Conservation (phyloP, 306 rosid genomes). For the Quercus parvula region DNA sequence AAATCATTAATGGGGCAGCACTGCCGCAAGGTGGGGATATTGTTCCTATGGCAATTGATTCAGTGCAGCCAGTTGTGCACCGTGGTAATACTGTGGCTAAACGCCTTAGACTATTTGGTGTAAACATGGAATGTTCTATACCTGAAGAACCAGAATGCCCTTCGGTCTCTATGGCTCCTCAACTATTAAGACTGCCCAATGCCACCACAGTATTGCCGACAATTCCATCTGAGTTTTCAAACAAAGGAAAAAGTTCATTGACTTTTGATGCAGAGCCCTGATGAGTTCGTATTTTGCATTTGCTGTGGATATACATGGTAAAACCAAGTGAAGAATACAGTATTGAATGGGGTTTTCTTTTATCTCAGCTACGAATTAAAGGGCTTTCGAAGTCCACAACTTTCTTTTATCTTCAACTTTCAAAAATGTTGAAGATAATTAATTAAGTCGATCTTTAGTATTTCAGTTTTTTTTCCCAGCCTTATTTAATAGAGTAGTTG, state of each 20-base stretch:
- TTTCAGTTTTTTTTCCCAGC: no score
- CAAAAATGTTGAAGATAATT: no score
- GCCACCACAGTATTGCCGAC: conserved; percentile 32
- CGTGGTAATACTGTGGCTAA: conserved; percentile 11
- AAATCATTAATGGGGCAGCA: background rate
- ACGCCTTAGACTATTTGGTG: conserved; percentile 73
- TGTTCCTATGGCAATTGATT: conserved; percentile 44
- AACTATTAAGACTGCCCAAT: conserved; percentile 37
- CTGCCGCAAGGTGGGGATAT: conserved; percentile 21
- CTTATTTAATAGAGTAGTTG: background rate
- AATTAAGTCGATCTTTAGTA: no score
- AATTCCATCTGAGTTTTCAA: conserved; percentile 38
- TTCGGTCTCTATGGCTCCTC: conserved; percentile 27
- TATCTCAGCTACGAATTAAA: conserved; percentile 20
- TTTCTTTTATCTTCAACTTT: background rate
- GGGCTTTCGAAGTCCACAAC: conserved; percentile 12
- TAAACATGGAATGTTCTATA: conserved; percentile 71
- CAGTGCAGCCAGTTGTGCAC: conserved; percentile 36
- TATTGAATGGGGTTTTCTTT: background rate
- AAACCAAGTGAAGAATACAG: conserved; percentile 26
- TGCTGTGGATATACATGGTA: conserved; percentile 6
- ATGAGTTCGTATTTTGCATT: conserved; percentile 23
- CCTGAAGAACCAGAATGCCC: conserved; percentile 33
- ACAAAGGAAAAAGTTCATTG: conserved; percentile 53
- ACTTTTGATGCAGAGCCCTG: conserved; percentile 53